Conservation (phyloP, 2,329 filamentous ascomycete genomes). For the Chaetomium sp. region DNA sequence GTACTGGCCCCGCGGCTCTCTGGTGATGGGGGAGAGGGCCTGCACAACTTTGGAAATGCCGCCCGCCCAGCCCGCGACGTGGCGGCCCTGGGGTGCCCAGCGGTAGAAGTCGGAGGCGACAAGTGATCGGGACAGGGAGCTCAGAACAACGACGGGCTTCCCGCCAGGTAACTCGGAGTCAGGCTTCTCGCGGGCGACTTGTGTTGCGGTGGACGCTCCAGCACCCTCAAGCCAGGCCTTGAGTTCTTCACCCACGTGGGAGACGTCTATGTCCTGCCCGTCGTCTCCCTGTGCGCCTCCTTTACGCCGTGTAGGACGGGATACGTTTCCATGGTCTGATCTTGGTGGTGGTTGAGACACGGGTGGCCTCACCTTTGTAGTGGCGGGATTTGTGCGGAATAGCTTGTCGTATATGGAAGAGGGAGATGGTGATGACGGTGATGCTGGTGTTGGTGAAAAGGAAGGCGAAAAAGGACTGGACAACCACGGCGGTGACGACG, state of each 20-base stretch:
- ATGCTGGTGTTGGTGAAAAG: background rate
- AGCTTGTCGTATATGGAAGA: constrained; percentile 19
- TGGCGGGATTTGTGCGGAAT: constrained; percentile 1
- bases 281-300: background rate
- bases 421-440: background rate
- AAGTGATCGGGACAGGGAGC: constrained; percentile 60
- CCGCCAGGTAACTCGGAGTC: background rate
- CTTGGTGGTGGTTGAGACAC: background rate
- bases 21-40: constrained; percentile 62
- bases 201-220: background rate
- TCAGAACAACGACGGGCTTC: constrained; percentile 54
- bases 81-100: constrained; percentile 60
- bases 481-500: background rate
- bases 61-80: constrained; percentile 68
- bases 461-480: background rate
- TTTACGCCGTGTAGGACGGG: background rate
- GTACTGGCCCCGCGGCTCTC: constrained; percentile 66
- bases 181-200: background rate
- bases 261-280: background rate
- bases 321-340: background rate
- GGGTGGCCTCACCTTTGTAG: background rate
- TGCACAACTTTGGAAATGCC: constrained; percentile 67
- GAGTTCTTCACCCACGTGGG: constrained; percentile 21
- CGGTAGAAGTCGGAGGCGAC: constrained; percentile 71
- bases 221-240: constrained; percentile 23